These are phyloP conservation scores for Tetracladium marchalianum DNA, from an alignment of 495 filamentous ascomycete genomes.

Conservation along the genomic window DNA sequence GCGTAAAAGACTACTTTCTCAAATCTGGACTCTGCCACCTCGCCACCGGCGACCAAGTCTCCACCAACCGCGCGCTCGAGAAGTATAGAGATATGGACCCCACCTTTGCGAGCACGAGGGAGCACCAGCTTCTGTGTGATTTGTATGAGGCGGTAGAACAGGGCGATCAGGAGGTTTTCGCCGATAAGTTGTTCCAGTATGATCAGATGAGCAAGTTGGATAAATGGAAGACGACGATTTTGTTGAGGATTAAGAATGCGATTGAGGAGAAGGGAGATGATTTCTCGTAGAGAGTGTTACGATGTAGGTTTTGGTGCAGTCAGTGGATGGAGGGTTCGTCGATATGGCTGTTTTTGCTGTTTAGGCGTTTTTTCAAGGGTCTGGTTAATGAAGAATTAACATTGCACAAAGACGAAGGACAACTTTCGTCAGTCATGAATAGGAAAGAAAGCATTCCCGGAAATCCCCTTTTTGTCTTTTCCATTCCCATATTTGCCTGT, in stretches of 20 bases:
- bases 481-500: too few relatives aligned
- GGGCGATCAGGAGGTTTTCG: slow-evolving; percentile 69
- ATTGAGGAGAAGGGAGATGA: slow-evolving; percentile 72
- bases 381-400: too few relatives aligned
- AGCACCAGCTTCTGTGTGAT: slow-evolving; percentile 70
- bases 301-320: background rate
- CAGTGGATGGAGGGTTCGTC: too few relatives aligned
- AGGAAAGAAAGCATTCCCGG: too few relatives aligned
- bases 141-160: slow-evolving; percentile 59
- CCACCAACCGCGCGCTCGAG: slow-evolving; percentile 64
- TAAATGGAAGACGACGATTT: slow-evolving; percentile 88
- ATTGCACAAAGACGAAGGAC: too few relatives aligned
- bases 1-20: slow-evolving; percentile 85
- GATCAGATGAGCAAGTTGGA: slow-evolving; percentile 87
- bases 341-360: too few relatives aligned
- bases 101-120: slow-evolving; percentile 60
- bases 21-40: slow-evolving; percentile 82
- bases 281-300: slow-evolving; percentile 41
- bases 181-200: slow-evolving; percentile 76
- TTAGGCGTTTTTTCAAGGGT: too few relatives aligned
- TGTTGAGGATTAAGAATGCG: slow-evolving; percentile 70
- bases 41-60: slow-evolving; percentile 66
- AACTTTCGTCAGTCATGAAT: too few relatives aligned
- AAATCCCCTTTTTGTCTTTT: too few relatives aligned
- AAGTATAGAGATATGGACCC: slow-evolving; percentile 75